Evolutionary conservation across 2,329 filamentous ascomycete species (phyloP).

Genomic region (Colletotrichum theobromicola): DNA sequence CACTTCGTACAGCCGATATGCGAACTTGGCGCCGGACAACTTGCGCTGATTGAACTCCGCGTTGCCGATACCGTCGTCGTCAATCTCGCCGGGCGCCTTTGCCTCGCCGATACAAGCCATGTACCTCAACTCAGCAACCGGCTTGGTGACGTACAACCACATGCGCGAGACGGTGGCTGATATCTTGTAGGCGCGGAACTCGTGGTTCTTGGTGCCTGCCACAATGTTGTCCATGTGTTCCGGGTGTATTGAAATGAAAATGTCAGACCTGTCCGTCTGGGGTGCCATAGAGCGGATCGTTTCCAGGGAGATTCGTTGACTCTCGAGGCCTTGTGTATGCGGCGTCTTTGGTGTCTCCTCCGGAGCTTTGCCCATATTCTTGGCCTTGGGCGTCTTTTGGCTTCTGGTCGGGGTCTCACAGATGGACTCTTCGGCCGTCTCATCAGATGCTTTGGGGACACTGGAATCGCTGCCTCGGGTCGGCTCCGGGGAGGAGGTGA

Average conservation of each 20-base stretch:
- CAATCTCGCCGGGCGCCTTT: conserved; percentile 53
- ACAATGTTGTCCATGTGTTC: conserved; percentile 54
- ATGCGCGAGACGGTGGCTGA: conserved; percentile 61
- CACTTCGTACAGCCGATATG: conserved; percentile 60
- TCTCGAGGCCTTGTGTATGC: conserved; percentile 43
- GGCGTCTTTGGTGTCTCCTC: conserved; percentile 28
- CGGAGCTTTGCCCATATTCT: not conserved
- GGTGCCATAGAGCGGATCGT: conserved; percentile 53
- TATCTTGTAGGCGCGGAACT: conserved; percentile 62
- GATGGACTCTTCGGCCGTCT: conserved; percentile 1
- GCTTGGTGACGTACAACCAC: conserved; percentile 64
- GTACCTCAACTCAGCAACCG: conserved; percentile 56
- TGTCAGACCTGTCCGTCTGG: conserved; percentile 56
- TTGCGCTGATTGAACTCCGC: conserved; percentile 52
- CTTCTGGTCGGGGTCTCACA: conserved; percentile 9
- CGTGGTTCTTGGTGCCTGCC: conserved; percentile 55
- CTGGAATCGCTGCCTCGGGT: not conserved
- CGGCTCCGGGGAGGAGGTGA: conserved; percentile 14
- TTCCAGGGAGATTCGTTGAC: conserved; percentile 57
- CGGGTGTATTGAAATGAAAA: conserved; percentile 56
- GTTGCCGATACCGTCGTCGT: conserved; percentile 53
- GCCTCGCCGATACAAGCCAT: conserved; percentile 60
- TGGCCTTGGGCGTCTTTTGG: not conserved
- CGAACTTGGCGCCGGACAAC: conserved; percentile 42
- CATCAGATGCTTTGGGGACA: not conserved